These are phyloP conservation scores for Coriolopsis trogii DNA, from an alignment of 1,284 basidiomycete species.

Conservation along the genomic window DNA sequence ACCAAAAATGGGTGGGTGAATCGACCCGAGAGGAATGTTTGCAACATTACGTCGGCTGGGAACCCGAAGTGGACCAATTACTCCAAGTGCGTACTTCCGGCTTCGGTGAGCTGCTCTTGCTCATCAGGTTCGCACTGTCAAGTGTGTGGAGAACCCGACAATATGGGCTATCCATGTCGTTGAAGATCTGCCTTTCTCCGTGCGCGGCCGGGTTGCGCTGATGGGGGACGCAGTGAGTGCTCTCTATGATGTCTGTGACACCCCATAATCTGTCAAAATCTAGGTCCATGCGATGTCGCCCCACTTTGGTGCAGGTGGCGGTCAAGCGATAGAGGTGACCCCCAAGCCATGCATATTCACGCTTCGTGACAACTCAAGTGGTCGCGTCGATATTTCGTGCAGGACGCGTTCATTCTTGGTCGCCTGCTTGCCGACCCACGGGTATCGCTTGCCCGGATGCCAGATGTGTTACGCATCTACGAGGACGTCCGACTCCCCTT, in stretches of 20 bases:
- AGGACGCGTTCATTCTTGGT: slow-evolving; percentile 42
- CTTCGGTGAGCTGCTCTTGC: not conserved
- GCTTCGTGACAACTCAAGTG: not conserved
- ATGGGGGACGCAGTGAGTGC: slow-evolving; percentile 30
- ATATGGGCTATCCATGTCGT: slow-evolving; percentile 31
- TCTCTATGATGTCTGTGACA: not conserved
- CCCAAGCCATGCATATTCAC: not conserved
- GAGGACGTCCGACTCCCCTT: slow-evolving; percentile 23
- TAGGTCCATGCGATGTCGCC: slow-evolving; percentile 45
- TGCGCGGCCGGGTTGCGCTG: slow-evolving; percentile 25
- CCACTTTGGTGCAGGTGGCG: slow-evolving; percentile 43
- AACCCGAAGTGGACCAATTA: slow-evolving; percentile 28
- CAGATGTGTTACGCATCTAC: slow-evolving; percentile 20
- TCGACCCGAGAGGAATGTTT: slow-evolving; percentile 27
- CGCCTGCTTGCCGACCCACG: slow-evolving; percentile 33
- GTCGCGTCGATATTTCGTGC: not conserved
- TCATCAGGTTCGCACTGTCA: not conserved
- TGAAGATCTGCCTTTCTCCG: slow-evolving; percentile 24
- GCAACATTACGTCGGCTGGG: slow-evolving; percentile 27
- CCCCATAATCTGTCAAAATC: not conserved
- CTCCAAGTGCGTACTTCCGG: slow-evolving; percentile 18
- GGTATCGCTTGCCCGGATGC: slow-evolving; percentile 11
- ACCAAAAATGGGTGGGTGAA: slow-evolving; percentile 27
- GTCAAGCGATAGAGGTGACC: slow-evolving; percentile 43
- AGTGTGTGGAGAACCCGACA: slow-evolving; percentile 27